A percentile compares a stretch with the other conserved stretches of the same genome.
These are phyloP conservation scores for Nemania abortiva DNA, from an alignment of 2,329 filamentous ascomycete species.

Conservation along the genomic window DNA sequence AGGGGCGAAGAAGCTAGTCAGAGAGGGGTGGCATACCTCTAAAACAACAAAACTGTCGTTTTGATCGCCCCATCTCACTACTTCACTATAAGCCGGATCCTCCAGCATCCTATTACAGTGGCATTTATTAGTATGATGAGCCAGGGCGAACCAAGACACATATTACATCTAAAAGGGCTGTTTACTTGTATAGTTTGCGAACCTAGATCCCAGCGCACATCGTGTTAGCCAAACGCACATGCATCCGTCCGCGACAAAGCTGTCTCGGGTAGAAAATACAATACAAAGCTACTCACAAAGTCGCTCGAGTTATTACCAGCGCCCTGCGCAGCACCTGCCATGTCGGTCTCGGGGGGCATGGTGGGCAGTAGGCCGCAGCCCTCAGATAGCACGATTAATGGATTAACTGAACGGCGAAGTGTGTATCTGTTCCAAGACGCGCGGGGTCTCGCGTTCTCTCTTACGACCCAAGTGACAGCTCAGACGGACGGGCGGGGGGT, in stretches of 20 bases:
- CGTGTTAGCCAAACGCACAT: constrained; percentile 49
- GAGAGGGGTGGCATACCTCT: constrained; percentile 76
- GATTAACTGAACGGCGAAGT: constrained; percentile 26
- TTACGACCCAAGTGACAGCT: constrained; percentile 7
- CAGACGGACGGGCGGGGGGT: constrained; percentile 26
- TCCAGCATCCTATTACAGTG: constrained; percentile 83
- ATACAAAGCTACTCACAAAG: constrained; percentile 76
- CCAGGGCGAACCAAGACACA: background rate
- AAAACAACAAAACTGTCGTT: constrained; percentile 97
- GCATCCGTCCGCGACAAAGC: constrained; percentile 42
- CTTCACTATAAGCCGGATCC: constrained; percentile 89
- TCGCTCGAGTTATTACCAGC: constrained; percentile 87
- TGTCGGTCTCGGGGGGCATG: constrained; percentile 55
- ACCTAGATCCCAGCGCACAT: constrained; percentile 68
- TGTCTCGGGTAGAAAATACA: constrained; percentile 32
- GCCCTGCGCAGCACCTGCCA: constrained; percentile 55
- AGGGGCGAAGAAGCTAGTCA: background rate
- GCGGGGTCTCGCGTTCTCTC: constrained; percentile 18
- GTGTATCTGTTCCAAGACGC: constrained; percentile 29
- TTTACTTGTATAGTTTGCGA: constrained; percentile 97
- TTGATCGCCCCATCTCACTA: constrained; percentile 95
- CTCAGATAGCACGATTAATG: constrained; percentile 21
- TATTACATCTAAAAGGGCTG: constrained; percentile 40
- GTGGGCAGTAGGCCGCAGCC: constrained; percentile 42
- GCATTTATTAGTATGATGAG: constrained; percentile 50